A percentile compares a stretch with the other conserved stretches of the same genome.
These are phyloP conservation scores for Blastocystis sp. DNA, from an alignment of 352 stramenopile species.

Conservation along the genomic window DNA sequence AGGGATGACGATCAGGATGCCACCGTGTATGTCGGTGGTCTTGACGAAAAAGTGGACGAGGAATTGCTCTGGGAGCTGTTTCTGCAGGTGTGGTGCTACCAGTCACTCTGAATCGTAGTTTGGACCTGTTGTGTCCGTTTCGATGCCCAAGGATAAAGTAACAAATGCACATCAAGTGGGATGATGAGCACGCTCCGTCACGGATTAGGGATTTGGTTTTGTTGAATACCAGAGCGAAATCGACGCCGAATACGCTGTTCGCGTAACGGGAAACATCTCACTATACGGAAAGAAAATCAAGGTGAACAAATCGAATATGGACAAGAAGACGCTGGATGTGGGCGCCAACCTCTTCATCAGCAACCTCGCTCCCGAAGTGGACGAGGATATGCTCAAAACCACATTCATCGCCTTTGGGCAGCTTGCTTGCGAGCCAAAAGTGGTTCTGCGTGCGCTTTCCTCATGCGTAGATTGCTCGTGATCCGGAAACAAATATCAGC, in stretches of 20 bases:
- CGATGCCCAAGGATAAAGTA: slow-evolving; percentile 98
- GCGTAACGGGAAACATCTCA: slow-evolving; percentile 98
- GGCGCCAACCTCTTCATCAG: slow-evolving; percentile 98
- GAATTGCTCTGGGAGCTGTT: slow-evolving; percentile 95
- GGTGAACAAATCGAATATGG: slow-evolving; percentile 92
- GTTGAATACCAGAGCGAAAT: slow-evolving; percentile 96
- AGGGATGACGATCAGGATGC: slow-evolving; percentile 83
- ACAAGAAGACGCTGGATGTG: slow-evolving; percentile 94
- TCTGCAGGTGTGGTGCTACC: slow-evolving; percentile 78
- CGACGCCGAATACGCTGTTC: slow-evolving; percentile 96
- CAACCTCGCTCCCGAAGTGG: slow-evolving; percentile 92
- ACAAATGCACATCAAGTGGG: slow-evolving; percentile 83
- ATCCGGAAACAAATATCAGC: slow-evolving; percentile 86
- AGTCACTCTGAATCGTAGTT: slow-evolving; percentile 82
- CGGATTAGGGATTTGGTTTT: slow-evolving; percentile 92
- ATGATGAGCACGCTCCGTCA: slow-evolving; percentile 18
- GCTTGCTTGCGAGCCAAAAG: slow-evolving; percentile 92
- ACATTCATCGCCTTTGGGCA: slow-evolving; percentile 97
- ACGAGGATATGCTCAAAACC: slow-evolving; percentile 98
- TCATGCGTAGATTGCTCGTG: slow-evolving; percentile 74
- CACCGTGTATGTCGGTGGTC: slow-evolving; percentile 96
- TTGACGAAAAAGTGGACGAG: slow-evolving; percentile 91
- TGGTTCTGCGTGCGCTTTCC: slow-evolving; percentile 76
- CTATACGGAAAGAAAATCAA: slow-evolving; percentile 92
- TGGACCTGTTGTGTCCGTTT: slow-evolving; percentile 92